Base-by-base conservation (phyloP, 208 protist genomes). In the Acanthamoeba healyi region DNA sequence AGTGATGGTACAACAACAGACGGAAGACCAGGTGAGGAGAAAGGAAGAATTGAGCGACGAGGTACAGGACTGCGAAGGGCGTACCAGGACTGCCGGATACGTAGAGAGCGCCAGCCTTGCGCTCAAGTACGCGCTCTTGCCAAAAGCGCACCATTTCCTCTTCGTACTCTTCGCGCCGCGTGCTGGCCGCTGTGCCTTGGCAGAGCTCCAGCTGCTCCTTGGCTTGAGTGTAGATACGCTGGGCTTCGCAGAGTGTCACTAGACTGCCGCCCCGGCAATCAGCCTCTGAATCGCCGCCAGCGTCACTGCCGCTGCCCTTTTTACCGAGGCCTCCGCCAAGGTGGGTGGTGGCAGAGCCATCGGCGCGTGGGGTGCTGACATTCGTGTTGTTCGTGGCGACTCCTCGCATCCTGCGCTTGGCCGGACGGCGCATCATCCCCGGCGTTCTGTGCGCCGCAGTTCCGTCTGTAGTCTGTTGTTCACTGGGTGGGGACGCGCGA, bases 21-120 rank as follows among this genome's bases (percentile, higher is more conserved):
- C 7, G 54, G 7, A 61, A 61, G 4, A 26, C 26, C 32, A 72
- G 38, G 12, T 72, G 12, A 74, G 2, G 54, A 54, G 1, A 86
- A 86, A 22, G 77, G 10, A 14, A 38, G 29, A 19, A 29, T 36
- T 54, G 32, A 14, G 32, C 2, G 77, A 36, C 22, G 40, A 54
- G 7, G 49, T 10, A 36, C 40, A 26, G 6, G 7, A 82, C 6
- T 26, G 15, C 12, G 72, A 82, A 82, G n/a, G 42, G 12, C 40
- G 49, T 6, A 86, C 77, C 77, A n/a, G 77, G 77, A 38, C 77
- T 86, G 40, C 77, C 77, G 49, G 77, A 86, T n/a, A 86, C 32
- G 36, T 86, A 86, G 40, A 86, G 77, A 19, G 77, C 2, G 49
- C 44, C 77, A 44, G 44, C 24, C 40, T 12, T 26, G 38, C 40